Evolutionary conservation across 495 filamentous ascomycete species (phyloP).

Genomic region (Paragyromitra xinjiangensis): DNA sequence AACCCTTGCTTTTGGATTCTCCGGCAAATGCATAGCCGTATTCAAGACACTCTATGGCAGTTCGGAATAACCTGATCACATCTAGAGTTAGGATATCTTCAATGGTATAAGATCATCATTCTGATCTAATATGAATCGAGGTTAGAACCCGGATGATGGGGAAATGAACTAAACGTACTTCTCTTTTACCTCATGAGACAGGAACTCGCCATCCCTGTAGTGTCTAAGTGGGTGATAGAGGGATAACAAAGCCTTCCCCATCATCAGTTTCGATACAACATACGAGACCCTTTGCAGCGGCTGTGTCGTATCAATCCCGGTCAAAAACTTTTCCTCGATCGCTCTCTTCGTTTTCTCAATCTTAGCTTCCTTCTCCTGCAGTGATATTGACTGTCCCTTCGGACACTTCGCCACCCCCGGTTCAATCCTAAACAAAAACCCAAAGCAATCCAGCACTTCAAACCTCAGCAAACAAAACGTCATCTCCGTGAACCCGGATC

Average conservation of each 20-base stretch:
- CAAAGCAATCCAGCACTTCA: conserved; percentile 65
- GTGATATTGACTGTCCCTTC: conserved; percentile 51
- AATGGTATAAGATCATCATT: conserved; percentile 56
- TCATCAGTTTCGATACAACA: conserved; percentile 72
- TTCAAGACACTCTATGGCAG: conserved; percentile 79
- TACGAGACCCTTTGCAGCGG: conserved; percentile 76
- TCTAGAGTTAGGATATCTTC: neutral
- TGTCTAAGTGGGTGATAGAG: conserved; percentile 56
- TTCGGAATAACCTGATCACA: conserved; percentile 73
- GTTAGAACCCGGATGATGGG: neutral
- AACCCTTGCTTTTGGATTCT: conserved; percentile 69
- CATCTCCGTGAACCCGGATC: conserved; percentile 76
- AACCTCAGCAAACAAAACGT: conserved; percentile 77
- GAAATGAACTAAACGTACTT: conserved; percentile 48
- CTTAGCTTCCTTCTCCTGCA: conserved; percentile 71
- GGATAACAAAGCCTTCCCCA: conserved; percentile 70
- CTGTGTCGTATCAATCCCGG: conserved; percentile 66
- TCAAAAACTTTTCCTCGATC: conserved; percentile 74
- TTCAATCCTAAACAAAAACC: conserved; percentile 59
- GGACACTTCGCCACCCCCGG: conserved; percentile 53
- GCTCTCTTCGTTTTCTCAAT: conserved; percentile 70
- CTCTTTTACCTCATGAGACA: conserved; percentile 62
- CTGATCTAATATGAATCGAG: conserved; percentile 66
- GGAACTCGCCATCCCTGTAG: conserved; percentile 60
- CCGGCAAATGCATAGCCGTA: conserved; percentile 71